phyloP scores from a whole-genome alignment of 2,329 filamentous ascomycete genomes.

The Aureobasidium sp. region DNA sequence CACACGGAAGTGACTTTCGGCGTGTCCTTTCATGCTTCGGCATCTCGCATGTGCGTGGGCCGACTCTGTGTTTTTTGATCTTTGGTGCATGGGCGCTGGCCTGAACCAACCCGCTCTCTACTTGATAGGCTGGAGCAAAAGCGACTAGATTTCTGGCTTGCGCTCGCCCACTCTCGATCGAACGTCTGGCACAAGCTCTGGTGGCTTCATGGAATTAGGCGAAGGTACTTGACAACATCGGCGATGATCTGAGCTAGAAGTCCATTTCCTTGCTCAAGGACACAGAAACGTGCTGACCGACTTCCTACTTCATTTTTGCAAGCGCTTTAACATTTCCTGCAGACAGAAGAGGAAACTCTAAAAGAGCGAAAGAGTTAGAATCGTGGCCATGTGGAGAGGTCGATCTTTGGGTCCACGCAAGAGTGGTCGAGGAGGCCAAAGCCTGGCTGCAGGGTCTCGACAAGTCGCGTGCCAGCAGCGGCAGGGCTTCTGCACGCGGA shows the following conservation, averaged over 20 bases:
- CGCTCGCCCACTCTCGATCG: not conserved
- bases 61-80: not conserved
- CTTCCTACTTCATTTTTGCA: not conserved
- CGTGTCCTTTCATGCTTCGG: constrained; percentile 6
- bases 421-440: constrained; percentile 4
- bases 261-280: not conserved
- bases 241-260: not conserved
- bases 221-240: not conserved
- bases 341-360: not conserved
- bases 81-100: not conserved
- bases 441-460: not conserved
- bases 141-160: constrained; percentile 5
- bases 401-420: not conserved
- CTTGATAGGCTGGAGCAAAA: constrained; percentile 7
- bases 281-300: not conserved
- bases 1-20: constrained; percentile 10
- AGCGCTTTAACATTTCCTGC: not conserved
- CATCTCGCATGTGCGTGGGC: constrained; percentile 1
- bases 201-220: not conserved
- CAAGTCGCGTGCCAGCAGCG: constrained; percentile 6
- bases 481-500: constrained; percentile 12
- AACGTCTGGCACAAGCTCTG: not conserved
- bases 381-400: not conserved
- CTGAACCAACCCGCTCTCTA: not conserved
- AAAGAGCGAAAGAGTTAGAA: not conserved